Percentiles rank a stretch among this genome's conserved stretches.
These are phyloP conservation scores for Phytophthora sp. DNA, from an alignment of 352 stramenopile species.

Conservation along the genomic window DNA sequence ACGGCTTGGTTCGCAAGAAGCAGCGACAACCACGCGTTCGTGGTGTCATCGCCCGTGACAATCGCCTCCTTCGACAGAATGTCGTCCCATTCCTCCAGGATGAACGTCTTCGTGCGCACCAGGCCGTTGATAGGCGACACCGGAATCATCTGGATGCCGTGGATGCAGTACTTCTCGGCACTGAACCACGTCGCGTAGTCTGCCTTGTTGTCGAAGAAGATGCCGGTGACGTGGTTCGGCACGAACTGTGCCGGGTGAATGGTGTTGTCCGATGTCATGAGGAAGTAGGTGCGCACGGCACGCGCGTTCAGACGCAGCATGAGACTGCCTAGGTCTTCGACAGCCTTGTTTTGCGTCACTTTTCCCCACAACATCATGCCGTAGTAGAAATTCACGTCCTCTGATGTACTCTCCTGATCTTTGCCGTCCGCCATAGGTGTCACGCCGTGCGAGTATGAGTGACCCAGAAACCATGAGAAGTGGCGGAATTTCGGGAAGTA, in stretches of 20 bases:
- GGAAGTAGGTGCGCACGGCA: constrained; percentile 72
- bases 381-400: constrained; percentile 76
- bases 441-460: constrained; percentile 69
- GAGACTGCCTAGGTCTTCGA: constrained; percentile 62
- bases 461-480: constrained; percentile 65
- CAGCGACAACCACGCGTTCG: constrained; percentile 71
- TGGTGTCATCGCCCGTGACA: constrained; percentile 45
- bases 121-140: constrained; percentile 77
- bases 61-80: constrained; percentile 72
- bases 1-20: constrained; percentile 74
- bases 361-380: constrained; percentile 67
- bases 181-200: constrained; percentile 84
- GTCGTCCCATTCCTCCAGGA: constrained; percentile 77
- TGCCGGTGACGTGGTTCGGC: constrained; percentile 78
- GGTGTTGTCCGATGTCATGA: constrained; percentile 70
- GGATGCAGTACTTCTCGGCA: constrained; percentile 74
- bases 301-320: constrained; percentile 65
- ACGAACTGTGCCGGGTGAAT: constrained; percentile 69
- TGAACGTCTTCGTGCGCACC: constrained; percentile 60
- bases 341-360: constrained; percentile 42
- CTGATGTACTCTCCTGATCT: constrained; percentile 62
- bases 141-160: constrained; percentile 83
- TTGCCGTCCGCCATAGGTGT: constrained; percentile 71
- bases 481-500: constrained; percentile 64
- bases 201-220: constrained; percentile 81